These are phyloP conservation scores for Kluyveromyces dobzhanskii DNA, from an alignment of 805 yeast genomes.

Conservation along the genomic window DNA sequence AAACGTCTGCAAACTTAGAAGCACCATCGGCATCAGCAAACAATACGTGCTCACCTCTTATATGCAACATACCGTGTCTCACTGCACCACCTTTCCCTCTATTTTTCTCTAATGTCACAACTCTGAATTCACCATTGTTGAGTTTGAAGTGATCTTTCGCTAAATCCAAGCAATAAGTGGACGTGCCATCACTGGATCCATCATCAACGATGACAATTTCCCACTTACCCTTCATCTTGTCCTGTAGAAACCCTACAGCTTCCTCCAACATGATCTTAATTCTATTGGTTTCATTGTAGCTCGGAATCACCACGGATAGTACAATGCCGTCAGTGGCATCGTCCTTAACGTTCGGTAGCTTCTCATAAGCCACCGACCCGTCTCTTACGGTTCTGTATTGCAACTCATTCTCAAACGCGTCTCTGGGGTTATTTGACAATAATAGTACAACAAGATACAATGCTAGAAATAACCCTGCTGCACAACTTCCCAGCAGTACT, in stretches of 20 bases:
- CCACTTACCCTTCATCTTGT: slow-evolving; percentile 25
- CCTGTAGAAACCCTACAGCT: slow-evolving; percentile 45
- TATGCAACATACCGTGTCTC: slow-evolving; percentile 76
- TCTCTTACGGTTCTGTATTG: slow-evolving; percentile 41
- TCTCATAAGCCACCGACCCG: slow-evolving; percentile 24
- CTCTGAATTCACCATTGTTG: slow-evolving; percentile 55
- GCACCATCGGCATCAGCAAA: slow-evolving; percentile 99
- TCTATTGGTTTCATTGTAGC: slow-evolving; percentile 78
- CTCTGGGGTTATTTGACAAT: slow-evolving; percentile 59
- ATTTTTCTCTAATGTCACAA: slow-evolving; percentile 60
- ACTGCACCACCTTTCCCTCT: slow-evolving; percentile 98
- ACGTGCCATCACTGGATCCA: slow-evolving; percentile 79
- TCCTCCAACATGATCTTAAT: slow-evolving; percentile 67
- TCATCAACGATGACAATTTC: slow-evolving; percentile 89
- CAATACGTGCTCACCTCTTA: slow-evolving; percentile 63
- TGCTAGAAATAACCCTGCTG: slow-evolving; percentile 10
- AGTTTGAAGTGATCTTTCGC: slow-evolving; percentile 37
- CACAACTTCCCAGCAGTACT: slow-evolving; percentile 8
- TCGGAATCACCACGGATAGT: slow-evolving; percentile 82
- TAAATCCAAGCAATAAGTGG: slow-evolving; percentile 58
- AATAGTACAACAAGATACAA: slow-evolving; percentile 36
- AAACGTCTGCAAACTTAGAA: slow-evolving; percentile 64
- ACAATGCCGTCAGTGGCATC: slow-evolving; percentile 33
- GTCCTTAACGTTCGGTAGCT: slow-evolving; percentile 16
- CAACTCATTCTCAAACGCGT: slow-evolving; percentile 44